Percentiles rank a stretch among this genome's conserved stretches.
These are phyloP conservation scores for Thymus mandschuricus DNA, from an alignment of 257 asterid genomes.

Conservation along the genomic window DNA sequence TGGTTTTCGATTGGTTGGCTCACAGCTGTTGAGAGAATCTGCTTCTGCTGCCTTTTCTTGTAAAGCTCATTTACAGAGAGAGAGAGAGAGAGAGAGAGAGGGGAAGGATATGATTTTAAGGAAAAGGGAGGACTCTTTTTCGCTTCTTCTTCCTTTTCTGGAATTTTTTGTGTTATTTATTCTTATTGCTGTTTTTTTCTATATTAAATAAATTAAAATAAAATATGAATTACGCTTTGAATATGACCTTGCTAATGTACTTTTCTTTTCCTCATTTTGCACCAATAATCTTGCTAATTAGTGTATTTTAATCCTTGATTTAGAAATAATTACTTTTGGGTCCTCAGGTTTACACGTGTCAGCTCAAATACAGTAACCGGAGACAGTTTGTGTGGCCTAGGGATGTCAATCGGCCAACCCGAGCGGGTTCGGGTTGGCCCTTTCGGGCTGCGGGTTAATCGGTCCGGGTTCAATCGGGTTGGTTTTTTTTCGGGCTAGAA, in stretches of 20 bases:
- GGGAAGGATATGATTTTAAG: conserved; percentile 22
- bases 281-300: neutral
- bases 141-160: conserved; percentile 21
- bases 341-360: neutral
- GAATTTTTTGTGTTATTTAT: conserved; percentile 7
- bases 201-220: neutral
- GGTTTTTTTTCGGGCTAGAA: too few species aligned
- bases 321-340: neutral
- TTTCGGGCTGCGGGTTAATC: too few species aligned
- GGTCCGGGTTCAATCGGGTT: too few species aligned
- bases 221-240: neutral
- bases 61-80: conserved; percentile 24
- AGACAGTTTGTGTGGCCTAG: too few species aligned
- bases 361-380: too few species aligned
- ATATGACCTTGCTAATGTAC: neutral
- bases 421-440: too few species aligned
- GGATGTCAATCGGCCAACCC: too few species aligned
- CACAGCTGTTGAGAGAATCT: conserved; percentile 37
- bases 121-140: conserved; percentile 24
- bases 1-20: conserved; percentile 41
- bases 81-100: neutral
- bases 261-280: neutral
- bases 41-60: conserved; percentile 32
- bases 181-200: neutral
- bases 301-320: neutral